Evolutionary conservation across 176 grass and related monocot genomes (phyloP), one percentile per base, ranked within the genome.

Genomic region (Triticum dicoccoides): DNA sequence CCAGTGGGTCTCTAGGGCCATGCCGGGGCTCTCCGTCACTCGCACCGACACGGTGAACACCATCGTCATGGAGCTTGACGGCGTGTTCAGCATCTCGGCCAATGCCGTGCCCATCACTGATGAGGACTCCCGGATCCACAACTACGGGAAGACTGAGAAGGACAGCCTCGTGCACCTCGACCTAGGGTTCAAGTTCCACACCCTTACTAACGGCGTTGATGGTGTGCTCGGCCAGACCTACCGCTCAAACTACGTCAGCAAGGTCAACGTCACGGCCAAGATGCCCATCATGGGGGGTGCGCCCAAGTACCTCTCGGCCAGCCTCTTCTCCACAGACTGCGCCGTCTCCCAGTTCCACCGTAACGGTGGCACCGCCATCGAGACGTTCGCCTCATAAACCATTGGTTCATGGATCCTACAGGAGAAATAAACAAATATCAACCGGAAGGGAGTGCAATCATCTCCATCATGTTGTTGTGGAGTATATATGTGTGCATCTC

Each of bases 101-200:
- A 87, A 81, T 5, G 91, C 47, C 2, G 89, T 93, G n/a, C 94
- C 91, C 2, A 89, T 96, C 87, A 96, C 94, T 5, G 85, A 91
- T 0, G 24, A 88, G 30, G 94, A 96, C 25, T 78, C 88, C 13
- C 59, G 82, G 54, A 15, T 96, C 45, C 94, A 96, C 85, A 69
- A n/a, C 29, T 96, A 96, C 44, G 89, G 91, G 6, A 84, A 84
- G 30, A 82, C 34, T 0, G 6, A 10, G 5, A 39, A 77, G 7
- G 91, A 96, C 58, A 84, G 82, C 87, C 87, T 96, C 0, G 87
- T 84, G n/a, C 91, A 93, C 87, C 84, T 96, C 0, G 91, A 96
- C 37, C 73, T 96, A 0, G 91, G 86, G 1, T 96, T 93, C 85
- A 91, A 88, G 74, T 96, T 96, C 85, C 72, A 88, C 4, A 44